Conservation (phyloP, 1,284 basidiomycete species). For the Malassezia sp. region DNA sequence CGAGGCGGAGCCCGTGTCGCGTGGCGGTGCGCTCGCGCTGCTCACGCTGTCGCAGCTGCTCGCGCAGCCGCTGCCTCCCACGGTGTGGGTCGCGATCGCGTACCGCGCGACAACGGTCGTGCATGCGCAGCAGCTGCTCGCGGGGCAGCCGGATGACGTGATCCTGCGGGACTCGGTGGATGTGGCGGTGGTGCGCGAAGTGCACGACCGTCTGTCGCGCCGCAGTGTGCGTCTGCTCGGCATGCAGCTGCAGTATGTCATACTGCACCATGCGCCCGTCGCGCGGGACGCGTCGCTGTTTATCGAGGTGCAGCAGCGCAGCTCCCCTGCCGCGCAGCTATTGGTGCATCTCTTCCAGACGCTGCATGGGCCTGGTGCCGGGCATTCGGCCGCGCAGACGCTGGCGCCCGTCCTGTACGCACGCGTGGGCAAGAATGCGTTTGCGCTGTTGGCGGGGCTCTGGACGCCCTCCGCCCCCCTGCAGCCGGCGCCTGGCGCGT, state of each 20-base stretch:
- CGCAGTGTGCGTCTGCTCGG: constrained; percentile 5
- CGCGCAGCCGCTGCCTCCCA: neutral
- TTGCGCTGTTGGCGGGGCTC: constrained; percentile 11
- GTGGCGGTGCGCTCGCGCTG: constrained; percentile 9
- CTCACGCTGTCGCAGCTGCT: constrained; percentile 11
- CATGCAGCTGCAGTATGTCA: constrained; percentile 4
- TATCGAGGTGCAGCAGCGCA: constrained; percentile 11
- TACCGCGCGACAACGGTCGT: neutral
- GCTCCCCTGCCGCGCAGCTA: constrained; percentile 6
- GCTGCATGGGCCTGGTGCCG: constrained; percentile 10
- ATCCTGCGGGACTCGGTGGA: neutral
- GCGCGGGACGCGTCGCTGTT: constrained; percentile 9
- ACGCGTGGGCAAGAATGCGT: neutral
- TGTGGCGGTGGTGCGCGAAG: neutral
- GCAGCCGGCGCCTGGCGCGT: neutral
- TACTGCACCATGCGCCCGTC: constrained; percentile 7
- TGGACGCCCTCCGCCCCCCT: neutral
- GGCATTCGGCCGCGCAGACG: neutral
- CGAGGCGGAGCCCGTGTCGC: neutral
- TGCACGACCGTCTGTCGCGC: constrained; percentile 6
- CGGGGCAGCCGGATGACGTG: constrained; percentile 4
- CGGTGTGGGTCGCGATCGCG: constrained; percentile 4
- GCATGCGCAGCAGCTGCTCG: constrained; percentile 7
- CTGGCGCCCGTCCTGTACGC: constrained; percentile 10
- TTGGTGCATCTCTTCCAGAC: constrained; percentile 9